Base-by-base conservation (phyloP, 2,329 filamentous ascomycete species). In the Colletotrichum viniferum region DNA sequence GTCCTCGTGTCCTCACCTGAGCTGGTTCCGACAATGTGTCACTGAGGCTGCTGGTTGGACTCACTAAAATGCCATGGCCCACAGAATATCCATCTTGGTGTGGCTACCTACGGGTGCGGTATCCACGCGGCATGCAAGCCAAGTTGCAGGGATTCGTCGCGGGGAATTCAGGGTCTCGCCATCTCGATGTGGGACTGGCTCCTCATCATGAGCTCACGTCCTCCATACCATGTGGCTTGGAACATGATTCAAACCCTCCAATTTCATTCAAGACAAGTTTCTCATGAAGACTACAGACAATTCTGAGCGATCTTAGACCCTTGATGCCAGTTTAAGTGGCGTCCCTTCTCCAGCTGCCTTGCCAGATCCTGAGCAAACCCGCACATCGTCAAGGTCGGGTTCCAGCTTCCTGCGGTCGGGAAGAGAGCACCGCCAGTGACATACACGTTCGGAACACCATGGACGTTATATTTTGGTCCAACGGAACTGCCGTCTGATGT, bases 141-240 rank as follows among this genome's bases (percentile, higher is more conserved):
- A 69, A 69, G 67, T 69, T 69, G 67, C 67, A 69, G 48, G 67
- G 67, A 52, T 69, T 26, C 36, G 61, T 52, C 67, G 67, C 67
- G 67, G 67, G 67, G 67, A 69, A 69, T 69, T 62, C 55, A 69
- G 67, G 67, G 67, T 69, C 67, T 69, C 67, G 28, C 43, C 64
- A 58, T 30, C 2, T 68, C n/a, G 18, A 68, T 68, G 65, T 68
- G 65, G 65, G 65, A 68, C 65, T 68, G 60, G 0, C n/a, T 63
- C 32, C 30, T 32, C 24, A 30, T 16, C 4, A 62, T 36, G 32
- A 38, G 7, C n/a, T 62, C 21, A 58, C 24, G 3, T 52, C 43
- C 43, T 52, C 43, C n/a, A 52, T 52, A 52, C n/a, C 43, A 21
- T 52, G n/a, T 52, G 43, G 43, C n/a, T 52, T 21, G 21, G 0